Conservation (phyloP, 2,329 filamentous ascomycete genomes). For the Penicillium palitans region DNA sequence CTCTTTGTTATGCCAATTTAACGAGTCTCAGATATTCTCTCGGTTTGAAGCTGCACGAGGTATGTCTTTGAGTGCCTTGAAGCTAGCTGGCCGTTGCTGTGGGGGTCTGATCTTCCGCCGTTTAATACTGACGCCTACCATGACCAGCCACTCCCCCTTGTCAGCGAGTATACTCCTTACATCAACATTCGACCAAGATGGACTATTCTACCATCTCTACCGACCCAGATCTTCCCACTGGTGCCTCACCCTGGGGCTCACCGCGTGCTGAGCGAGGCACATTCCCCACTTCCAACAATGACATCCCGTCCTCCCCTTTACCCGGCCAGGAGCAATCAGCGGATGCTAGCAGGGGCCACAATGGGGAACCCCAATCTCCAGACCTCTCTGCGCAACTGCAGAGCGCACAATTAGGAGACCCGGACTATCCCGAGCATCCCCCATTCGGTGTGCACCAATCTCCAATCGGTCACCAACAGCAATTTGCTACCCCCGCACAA, state of each 20-base stretch:
- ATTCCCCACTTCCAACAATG: conserved; percentile 38
- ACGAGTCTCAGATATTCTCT: background rate
- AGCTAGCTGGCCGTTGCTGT: conserved; percentile 22
- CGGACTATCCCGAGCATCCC: conserved; percentile 37
- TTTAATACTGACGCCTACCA: conserved; percentile 28
- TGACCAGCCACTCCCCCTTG: conserved; percentile 23
- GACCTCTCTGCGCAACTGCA: conserved; percentile 47
- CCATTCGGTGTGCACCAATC: conserved; percentile 41
- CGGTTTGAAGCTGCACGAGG: conserved; percentile 17
- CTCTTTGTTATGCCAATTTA: conserved; percentile 12
- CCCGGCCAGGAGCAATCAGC: conserved; percentile 40
- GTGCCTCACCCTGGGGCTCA: conserved; percentile 64
- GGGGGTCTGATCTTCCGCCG: conserved; percentile 22
- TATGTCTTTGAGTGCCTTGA: conserved; percentile 15
- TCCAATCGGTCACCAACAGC: conserved; percentile 42
- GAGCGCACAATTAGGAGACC: conserved; percentile 41
- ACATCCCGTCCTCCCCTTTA: conserved; percentile 45
- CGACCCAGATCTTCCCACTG: conserved; percentile 60
- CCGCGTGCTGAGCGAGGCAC: conserved; percentile 52
- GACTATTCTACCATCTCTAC: conserved; percentile 63
- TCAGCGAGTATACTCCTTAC: conserved; percentile 20
- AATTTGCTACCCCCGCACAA: conserved; percentile 47
- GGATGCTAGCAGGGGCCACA: conserved; percentile 25
- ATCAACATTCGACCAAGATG: conserved; percentile 48
- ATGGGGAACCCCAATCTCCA: conserved; percentile 41